Evolutionary conservation across 768 basidiomycete species (phyloP), one percentile per base, ranked within the genome.

Genomic region (Pleurotus ostreatus): DNA sequence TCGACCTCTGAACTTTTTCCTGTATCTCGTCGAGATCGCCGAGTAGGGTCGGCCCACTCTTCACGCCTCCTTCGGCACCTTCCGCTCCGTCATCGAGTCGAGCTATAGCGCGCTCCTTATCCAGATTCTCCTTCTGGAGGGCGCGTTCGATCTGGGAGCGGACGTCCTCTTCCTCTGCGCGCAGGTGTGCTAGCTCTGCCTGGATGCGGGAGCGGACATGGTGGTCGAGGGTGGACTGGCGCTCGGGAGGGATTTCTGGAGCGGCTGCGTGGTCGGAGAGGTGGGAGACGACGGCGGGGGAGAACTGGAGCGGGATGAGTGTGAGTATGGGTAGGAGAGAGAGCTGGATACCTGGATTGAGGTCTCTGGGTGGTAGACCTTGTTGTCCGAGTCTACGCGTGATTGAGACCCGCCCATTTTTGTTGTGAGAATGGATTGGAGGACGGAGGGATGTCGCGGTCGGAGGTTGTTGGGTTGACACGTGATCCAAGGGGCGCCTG

Each of bases 101-200:
- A n/a, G n/a, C n/a, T n/a, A 80, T 77, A 23, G 70, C 68, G 61
- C 75, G 78, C 71, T 94, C 92, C 56, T 80, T 78, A 68, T 93
- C 89, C 49, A 94, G 69, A 70, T 94, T 95, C 74, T 94, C 92
- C 73, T 85, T 88, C 75, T 94, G 89, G 47, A 95, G 75, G 1
- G 89, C 90, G 30, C 68, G 74, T 63, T 90, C 87, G 34, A 95
- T 92, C 71, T 92, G 82, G 46, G 76, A 72, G 43, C 80, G 82
- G 9, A 95, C 85, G 37, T 74, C 67, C 57, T 83, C 82, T 68
- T 92, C 92, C 64, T 91, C 84, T 25, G 77, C 72, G 30, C 81
- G 84, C 60, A 94, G 74, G 40, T 79, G 79, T 25, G 77, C 69
- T 15, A 92, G 73, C 68, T 92, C 91, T 40, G 74, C 75, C 43